A percentile compares a stretch with the other conserved stretches of the same genome.
Conservation (phyloP, 2,329 filamentous ascomycete species). For the Monosporascus sp. region DNA sequence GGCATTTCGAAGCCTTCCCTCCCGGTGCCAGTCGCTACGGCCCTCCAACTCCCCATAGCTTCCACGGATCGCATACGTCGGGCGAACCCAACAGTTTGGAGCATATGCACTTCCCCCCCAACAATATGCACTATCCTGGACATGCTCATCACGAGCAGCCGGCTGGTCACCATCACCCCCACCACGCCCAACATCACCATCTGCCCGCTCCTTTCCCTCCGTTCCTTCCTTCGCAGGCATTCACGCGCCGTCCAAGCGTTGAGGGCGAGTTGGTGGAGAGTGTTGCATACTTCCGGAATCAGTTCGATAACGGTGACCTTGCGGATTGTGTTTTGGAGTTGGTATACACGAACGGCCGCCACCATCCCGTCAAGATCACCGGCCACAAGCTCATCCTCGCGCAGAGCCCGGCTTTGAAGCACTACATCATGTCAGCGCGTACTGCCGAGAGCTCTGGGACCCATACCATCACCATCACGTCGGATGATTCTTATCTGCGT, state of each 20-base stretch:
- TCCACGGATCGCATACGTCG: slow-evolving; percentile 57
- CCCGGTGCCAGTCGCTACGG: slow-evolving; percentile 36
- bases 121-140: slow-evolving; percentile 22
- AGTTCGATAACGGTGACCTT: slow-evolving; percentile 34
- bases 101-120: slow-evolving; percentile 34
- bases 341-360: slow-evolving; percentile 30
- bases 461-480: slow-evolving; percentile 40
- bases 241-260: slow-evolving; percentile 14
- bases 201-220: slow-evolving; percentile 17
- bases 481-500: slow-evolving; percentile 47
- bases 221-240: slow-evolving; percentile 19
- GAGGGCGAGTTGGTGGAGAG: slow-evolving; percentile 22
- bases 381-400: slow-evolving; percentile 53
- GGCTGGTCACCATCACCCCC: slow-evolving; percentile 10
- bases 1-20: slow-evolving; percentile 27
- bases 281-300: slow-evolving; percentile 28
- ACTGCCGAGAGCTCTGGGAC: slow-evolving; percentile 24
- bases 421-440: slow-evolving; percentile 25
- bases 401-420: slow-evolving; percentile 41
- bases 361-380: slow-evolving; percentile 38
- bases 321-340: slow-evolving; percentile 39
- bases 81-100: slow-evolving; percentile 36
- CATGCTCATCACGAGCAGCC: slow-evolving; percentile 11
- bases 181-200: slow-evolving; percentile 11
- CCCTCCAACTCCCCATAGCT: slow-evolving; percentile 55